phyloP scores from a whole-genome alignment of 139 green algal genomes.

The Coelastrella sp. region DNA sequence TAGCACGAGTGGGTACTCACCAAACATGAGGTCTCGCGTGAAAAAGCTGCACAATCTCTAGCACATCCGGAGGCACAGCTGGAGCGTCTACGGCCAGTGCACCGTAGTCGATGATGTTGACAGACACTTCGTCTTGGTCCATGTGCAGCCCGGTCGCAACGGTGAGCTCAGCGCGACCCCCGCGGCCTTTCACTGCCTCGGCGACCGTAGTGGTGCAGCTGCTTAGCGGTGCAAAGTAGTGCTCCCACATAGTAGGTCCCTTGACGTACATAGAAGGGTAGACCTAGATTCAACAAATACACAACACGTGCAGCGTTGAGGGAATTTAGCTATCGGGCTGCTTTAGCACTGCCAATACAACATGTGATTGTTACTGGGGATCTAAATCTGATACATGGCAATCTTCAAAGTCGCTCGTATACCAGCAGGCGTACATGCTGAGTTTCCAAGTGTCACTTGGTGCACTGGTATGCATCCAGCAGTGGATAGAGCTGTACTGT shows the following conservation, averaged over 20 bases:
- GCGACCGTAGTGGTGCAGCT: background rate
- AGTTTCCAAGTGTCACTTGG: no score
- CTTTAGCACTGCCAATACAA: background rate
- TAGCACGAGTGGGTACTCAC: background rate
- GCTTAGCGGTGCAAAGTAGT: background rate
- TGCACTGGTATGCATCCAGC: background rate
- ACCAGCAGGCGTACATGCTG: no score
- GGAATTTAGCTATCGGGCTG: background rate
- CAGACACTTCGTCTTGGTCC: background rate
- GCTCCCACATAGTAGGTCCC: background rate
- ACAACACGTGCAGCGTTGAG: background rate
- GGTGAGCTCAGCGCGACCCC: no score
- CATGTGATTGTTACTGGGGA: background rate
- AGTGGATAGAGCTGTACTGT: background rate
- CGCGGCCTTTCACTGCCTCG: background rate
- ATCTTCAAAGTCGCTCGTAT: no score
- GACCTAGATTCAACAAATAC: background rate
- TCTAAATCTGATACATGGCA: background rate
- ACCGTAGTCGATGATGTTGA: background rate
- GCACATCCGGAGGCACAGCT: slow-evolving; percentile 3
- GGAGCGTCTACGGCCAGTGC: background rate
- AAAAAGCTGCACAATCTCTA: slow-evolving; percentile 7
- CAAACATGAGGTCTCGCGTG: background rate
- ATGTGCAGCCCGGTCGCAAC: background rate
- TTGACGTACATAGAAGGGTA: slow-evolving; percentile 15